Evolutionary conservation across 352 stramenopile species (phyloP), one percentile per base, ranked within the genome.

Genomic region (Lagenidium giganteum): DNA sequence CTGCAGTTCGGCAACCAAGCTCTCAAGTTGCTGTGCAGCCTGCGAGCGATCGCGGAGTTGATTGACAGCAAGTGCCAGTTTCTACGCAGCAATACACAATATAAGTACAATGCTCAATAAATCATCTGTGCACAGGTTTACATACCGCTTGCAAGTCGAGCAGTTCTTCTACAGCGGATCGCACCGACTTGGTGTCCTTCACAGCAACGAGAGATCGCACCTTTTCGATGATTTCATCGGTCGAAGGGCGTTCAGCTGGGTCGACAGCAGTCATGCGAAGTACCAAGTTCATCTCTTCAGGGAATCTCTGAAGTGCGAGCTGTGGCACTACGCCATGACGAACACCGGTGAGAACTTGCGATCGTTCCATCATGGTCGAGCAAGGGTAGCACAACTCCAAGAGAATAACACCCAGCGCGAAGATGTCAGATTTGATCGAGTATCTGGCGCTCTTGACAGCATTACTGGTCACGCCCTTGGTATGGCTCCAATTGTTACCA

Each of bases 381-480:
- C 87, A 93, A 12, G 78, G 76, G 41, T 74, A 88, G 30, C 80
- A 93, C 8, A 93, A 42, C 51, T 93, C 80, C n/a, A 93, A 52
- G 21, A 93, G 61, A 52, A 93, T 88, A 27, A 93, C 71, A 28
- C 80, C 80, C 22, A 93, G 54, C 20, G 77, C 80, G 51, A 89
- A 93, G 22, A 93, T 87, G 30, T 93, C 80, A 45, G 80, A 93
- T 66, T 93, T 83, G 40, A 78, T 77, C 54, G 70, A 87, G 58
- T 87, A 87, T 39, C 82, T 83, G 33, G 74, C 67, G 36, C 71
- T 87, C 56, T 86, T 89, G n/a, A 71, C 56, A 16, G 53, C 16
- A 2, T 46, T 29, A 49, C 61, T 61, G 37, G 53, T 72, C 4
- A 64, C 61, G 6, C 59, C 60, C 24, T 70, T 59, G 7, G 62